These are phyloP conservation scores for Excoecaria agallocha DNA, from an alignment of 345 rosid genomes.

Conservation along the genomic window DNA sequence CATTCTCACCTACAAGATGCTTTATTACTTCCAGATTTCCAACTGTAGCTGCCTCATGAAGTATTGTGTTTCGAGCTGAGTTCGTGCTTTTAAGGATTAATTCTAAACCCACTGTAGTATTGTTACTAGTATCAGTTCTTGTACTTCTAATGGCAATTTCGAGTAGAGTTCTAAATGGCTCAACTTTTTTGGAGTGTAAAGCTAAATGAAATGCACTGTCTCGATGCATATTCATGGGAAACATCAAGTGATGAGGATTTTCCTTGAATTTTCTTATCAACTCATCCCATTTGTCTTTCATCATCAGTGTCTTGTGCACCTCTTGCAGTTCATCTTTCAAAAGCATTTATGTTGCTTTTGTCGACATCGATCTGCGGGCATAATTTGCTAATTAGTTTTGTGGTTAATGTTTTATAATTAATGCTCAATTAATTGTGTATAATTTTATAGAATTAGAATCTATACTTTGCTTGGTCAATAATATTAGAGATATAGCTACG, in stretches of 20 bases:
- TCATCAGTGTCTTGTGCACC: background rate
- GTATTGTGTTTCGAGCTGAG: background rate
- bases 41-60: conserved; percentile 6
- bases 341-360: background rate
- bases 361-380: background rate
- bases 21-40: background rate
- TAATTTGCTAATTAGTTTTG: no score
- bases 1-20: no score
- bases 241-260: background rate
- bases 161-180: background rate
- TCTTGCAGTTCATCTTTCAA: background rate
- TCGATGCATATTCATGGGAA: background rate
- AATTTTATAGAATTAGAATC: no score
- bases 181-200: background rate
- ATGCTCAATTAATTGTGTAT: no score
- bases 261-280: background rate
- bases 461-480: background rate
- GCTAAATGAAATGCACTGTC: conserved; percentile 10
- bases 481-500: no score
- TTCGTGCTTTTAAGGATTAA: no score
- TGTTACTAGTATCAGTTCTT: no score
- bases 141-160: background rate
- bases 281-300: background rate
- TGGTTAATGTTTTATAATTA: no score
- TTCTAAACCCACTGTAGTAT: no score